Evolutionary conservation across 441 rosid species (phyloP).

Genomic region (Populus hybrid): DNA sequence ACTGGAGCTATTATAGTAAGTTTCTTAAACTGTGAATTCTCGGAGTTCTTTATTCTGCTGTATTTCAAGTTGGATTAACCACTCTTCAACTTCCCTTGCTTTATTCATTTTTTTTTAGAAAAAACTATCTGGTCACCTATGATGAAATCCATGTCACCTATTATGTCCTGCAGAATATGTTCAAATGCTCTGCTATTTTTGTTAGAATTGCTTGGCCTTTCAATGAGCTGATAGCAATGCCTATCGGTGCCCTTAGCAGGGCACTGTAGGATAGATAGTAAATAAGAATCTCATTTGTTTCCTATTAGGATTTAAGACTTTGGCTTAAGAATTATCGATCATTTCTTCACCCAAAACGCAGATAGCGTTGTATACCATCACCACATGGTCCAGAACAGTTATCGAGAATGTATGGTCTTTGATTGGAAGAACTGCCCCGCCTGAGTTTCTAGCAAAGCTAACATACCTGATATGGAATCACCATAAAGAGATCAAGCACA

Average conservation of each 20-base stretch:
- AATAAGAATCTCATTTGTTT: neutral
- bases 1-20: conserved; percentile 44
- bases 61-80: neutral
- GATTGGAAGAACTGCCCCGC: conserved; percentile 50
- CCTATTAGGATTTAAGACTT: neutral
- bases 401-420: conserved; percentile 44
- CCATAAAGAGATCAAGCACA: conserved; percentile 41
- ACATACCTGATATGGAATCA: conserved; percentile 58
- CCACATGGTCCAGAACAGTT: conserved; percentile 45
- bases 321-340: neutral
- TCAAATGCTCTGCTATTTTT: neutral
- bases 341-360: conserved; percentile 16
- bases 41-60: neutral
- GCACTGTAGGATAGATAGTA: neutral
- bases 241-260: neutral
- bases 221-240: neutral
- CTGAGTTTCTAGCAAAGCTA: conserved; percentile 44
- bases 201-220: neutral
- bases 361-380: conserved; percentile 49
- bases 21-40: neutral
- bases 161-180: neutral
- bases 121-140: neutral
- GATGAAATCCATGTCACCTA: neutral
- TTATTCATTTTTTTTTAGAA: neutral
- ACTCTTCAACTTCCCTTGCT: neutral